These are phyloP conservation scores for Celoporthe dispersa DNA, from an alignment of 2,329 filamentous ascomycete genomes.

Conservation along the genomic window DNA sequence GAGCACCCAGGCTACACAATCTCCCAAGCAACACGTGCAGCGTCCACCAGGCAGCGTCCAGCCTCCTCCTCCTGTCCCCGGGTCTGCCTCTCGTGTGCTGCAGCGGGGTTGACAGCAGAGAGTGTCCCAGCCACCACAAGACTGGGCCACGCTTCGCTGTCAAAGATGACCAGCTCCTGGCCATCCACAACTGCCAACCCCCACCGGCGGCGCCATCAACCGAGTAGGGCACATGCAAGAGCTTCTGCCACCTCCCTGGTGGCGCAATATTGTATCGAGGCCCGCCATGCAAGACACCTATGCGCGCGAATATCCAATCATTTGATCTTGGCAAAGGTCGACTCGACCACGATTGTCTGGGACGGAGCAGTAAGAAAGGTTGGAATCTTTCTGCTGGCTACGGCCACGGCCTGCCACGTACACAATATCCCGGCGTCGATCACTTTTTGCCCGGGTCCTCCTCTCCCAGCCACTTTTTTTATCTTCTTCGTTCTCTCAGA, in stretches of 20 bases:
- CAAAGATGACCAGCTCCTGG: not conserved
- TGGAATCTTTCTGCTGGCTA: not conserved
- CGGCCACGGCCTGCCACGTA: not conserved
- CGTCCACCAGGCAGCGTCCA: not conserved
- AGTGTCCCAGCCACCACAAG: not conserved
- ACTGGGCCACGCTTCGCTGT: not conserved
- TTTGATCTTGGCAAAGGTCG: not conserved
- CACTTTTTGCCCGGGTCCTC: not conserved
- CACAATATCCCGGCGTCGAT: not conserved
- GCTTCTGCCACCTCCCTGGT: not conserved
- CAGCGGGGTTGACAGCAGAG: not conserved
- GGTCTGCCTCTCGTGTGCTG: not conserved
- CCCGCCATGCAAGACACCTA: not conserved
- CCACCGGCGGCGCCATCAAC: too few relatives aligned
- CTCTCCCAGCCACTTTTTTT: constrained; percentile 1
- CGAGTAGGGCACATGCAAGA: too few relatives aligned
- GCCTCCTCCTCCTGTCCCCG: not conserved
- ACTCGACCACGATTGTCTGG: not conserved
- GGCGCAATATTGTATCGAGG: not conserved
- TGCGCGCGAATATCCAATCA: not conserved
- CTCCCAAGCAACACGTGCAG: not conserved
- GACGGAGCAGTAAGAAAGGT: not conserved
- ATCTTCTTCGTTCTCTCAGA: not conserved
- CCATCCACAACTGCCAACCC: too few relatives aligned
- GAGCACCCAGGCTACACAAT: not conserved